A percentile compares a stretch with the other conserved stretches of the same genome.
Evolutionary conservation across 192 early-diverging fungal species (phyloP).

Genomic region (Coemansia sp.): DNA sequence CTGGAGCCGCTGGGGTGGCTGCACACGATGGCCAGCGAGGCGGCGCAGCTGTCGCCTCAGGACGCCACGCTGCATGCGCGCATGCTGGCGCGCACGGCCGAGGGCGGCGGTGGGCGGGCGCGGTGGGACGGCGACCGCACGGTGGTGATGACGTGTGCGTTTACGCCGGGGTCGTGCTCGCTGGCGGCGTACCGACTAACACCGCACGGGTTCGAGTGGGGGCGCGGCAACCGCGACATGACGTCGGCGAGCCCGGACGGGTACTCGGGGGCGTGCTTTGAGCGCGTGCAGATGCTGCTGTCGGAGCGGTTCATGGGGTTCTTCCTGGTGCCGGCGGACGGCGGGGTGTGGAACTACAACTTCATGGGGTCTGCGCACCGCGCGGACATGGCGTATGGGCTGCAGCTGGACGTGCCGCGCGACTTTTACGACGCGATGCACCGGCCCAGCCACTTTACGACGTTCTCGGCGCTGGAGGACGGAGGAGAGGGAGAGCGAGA

Average conservation of each 20-base stretch:
- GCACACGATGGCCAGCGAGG: conserved; percentile 93
- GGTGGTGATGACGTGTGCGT: conserved; percentile 88
- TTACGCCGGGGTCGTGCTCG: conserved; percentile 97
- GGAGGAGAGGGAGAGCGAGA: too few species aligned
- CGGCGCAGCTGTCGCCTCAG: conserved; percentile 79
- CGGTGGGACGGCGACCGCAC: conserved; percentile 95
- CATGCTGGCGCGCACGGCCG: conserved; percentile 76
- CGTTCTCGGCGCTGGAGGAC: conserved; percentile 74
- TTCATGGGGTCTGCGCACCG: conserved; percentile 95
- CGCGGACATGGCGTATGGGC: conserved; percentile 86
- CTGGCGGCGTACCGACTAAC: conserved; percentile 93
- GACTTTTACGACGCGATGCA: conserved; percentile 97
- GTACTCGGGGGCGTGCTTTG: conserved; percentile 82
- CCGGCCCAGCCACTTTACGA: conserved; percentile 92
- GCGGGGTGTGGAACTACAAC: conserved; percentile 97
- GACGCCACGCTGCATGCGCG: conserved; percentile 89
- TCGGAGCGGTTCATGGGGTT: conserved; percentile 95
- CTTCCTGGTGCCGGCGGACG: conserved; percentile 95
- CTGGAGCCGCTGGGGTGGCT: conserved; percentile 97
- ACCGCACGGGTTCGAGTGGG: conserved; percentile 97
- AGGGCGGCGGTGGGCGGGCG: conserved; percentile 56
- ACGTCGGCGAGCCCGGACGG: conserved; percentile 74
- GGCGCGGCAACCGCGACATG: conserved; percentile 85
- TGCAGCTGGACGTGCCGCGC: conserved; percentile 88
- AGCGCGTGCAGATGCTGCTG: conserved; percentile 96